Conservation (phyloP, 306 rosid species). For the Geum urbanum region DNA sequence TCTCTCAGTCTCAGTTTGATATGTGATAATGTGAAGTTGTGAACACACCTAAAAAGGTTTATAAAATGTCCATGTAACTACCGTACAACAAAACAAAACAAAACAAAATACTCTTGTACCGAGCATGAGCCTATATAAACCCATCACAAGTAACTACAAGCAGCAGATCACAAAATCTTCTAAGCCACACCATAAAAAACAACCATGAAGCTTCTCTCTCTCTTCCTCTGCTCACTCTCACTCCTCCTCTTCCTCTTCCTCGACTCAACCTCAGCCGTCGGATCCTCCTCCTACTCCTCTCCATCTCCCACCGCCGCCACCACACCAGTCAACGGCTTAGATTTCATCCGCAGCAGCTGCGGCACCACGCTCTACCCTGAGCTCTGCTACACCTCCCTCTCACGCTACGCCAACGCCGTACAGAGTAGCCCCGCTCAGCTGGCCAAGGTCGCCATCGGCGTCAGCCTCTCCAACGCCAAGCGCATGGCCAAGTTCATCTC, state of each 20-base stretch:
- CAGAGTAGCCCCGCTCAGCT: conserved; percentile 65
- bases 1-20: background rate
- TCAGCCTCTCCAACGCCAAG: conserved; percentile 55
- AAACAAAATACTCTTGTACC: background rate
- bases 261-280: conserved; percentile 22
- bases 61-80: background rate
- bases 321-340: conserved; percentile 20
- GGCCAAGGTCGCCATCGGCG: conserved; percentile 71
- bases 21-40: background rate
- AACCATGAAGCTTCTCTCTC: conserved; percentile 12
- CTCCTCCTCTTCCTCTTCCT: conserved; percentile 19
- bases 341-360: conserved; percentile 82
- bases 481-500: conserved; percentile 50
- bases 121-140: background rate
- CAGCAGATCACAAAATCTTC: background rate
- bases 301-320: background rate
- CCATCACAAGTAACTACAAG: background rate
- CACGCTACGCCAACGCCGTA: conserved; percentile 77
- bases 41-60: background rate
- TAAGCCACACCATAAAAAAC: background rate
- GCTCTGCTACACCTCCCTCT: conserved; percentile 75
- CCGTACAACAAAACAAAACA: background rate
- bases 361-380: conserved; percentile 72
- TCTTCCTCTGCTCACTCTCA: conserved; percentile 15
- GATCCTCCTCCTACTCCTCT: background rate